These are phyloP conservation scores for Colletotrichum sp. DNA, from an alignment of 2,329 filamentous ascomycete genomes.

Conservation along the genomic window DNA sequence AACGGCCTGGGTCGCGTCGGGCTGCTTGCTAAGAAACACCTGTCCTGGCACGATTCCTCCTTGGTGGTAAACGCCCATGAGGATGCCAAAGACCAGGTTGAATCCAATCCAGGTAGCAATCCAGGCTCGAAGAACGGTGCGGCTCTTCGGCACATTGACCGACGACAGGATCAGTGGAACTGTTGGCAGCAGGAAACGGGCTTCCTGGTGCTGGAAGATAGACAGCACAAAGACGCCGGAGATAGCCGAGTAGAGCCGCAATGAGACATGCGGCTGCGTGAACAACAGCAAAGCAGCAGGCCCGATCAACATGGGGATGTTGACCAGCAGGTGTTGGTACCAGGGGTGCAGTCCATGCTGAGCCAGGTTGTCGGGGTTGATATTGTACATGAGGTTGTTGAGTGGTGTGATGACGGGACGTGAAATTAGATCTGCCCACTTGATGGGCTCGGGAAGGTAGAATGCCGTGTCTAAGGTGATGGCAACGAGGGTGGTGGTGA, in stretches of 20 bases:
- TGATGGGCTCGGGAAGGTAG: conserved; percentile 70
- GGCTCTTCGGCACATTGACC: conserved; percentile 66
- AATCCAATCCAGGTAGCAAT: conserved; percentile 70
- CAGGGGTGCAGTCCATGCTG: conserved; percentile 79
- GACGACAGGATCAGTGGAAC: conserved; percentile 80
- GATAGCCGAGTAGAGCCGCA: conserved; percentile 75
- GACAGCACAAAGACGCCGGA: conserved; percentile 75
- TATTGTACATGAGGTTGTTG: conserved; percentile 81
- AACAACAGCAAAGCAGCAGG: conserved; percentile 70
- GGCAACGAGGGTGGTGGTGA: conserved; percentile 73
- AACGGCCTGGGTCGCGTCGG: conserved; percentile 71
- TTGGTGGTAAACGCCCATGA: conserved; percentile 86
- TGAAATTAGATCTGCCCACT: conserved; percentile 67
- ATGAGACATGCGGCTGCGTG: conserved; percentile 59
- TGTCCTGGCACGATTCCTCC: conserved; percentile 79
- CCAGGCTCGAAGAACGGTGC: conserved; percentile 58
- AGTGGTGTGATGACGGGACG: conserved; percentile 76
- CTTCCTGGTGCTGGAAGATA: conserved; percentile 79
- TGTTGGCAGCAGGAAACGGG: conserved; percentile 77
- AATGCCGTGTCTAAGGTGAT: conserved; percentile 86
- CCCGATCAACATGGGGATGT: conserved; percentile 75
- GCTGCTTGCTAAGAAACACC: conserved; percentile 73
- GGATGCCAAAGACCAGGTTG: conserved; percentile 68
- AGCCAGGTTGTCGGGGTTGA: conserved; percentile 71
- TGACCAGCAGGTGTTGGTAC: conserved; percentile 77